phyloP scores from a whole-genome alignment of 2,329 filamentous ascomycete species.

The Elsinoe australis region DNA sequence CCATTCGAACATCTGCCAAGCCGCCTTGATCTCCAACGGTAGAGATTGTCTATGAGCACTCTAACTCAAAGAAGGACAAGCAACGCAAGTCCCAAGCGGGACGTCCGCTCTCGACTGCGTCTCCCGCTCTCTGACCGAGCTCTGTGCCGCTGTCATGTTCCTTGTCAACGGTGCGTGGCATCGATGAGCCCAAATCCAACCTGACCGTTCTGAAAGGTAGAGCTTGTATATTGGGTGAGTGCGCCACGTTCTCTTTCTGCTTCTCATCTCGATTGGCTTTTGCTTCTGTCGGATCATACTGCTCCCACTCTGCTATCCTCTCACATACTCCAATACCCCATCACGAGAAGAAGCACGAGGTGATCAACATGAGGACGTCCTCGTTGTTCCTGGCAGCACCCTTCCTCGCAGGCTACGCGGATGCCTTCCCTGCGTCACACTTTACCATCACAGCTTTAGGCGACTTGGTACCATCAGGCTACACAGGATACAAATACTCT shows the following conservation, averaged over 20 bases:
- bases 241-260: slow-evolving; percentile 2
- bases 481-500: slow-evolving; percentile 14
- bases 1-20: not conserved
- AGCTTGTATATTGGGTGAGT: not conserved
- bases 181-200: not conserved
- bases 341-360: not conserved
- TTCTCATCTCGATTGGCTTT: not conserved
- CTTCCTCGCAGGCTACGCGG: not conserved
- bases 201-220: not conserved
- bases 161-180: not conserved
- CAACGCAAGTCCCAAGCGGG: not conserved
- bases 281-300: slow-evolving; percentile 5
- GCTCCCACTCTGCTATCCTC: not conserved
- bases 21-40: not conserved
- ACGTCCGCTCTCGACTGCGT: not conserved
- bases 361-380: slow-evolving; percentile 3
- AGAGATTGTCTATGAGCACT: not conserved
- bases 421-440: slow-evolving; percentile 9
- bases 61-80: slow-evolving; percentile 11
- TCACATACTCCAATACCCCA: not conserved
- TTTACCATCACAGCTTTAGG: slow-evolving; percentile 13
- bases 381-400: not conserved
- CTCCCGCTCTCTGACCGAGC: not conserved
- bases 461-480: slow-evolving; percentile 5
- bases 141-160: not conserved